Evolutionary conservation across 371 early-diverging fungal species (phyloP), one percentile per base, ranked within the genome.

Genomic region (Chytridiales sp.): DNA sequence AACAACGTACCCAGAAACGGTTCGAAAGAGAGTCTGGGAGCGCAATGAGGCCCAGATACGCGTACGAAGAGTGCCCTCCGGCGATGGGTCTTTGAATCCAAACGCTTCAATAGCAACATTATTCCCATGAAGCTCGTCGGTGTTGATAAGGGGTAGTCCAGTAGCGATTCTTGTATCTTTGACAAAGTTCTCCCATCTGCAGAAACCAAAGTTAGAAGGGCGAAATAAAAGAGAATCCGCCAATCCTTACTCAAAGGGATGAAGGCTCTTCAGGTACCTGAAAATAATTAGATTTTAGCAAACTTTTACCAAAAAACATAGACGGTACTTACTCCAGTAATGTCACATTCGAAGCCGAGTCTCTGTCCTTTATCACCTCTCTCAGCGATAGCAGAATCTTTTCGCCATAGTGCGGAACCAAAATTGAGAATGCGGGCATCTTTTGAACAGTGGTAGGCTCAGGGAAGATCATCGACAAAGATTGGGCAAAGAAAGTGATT

Each of bases 21-120:
- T 93, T 36, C 93, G 88, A 60, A 87, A 93, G 47, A 94, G 74
- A 0, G 94, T 94, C 70, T 93, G 92, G 17, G 91, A 87, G 27
- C 92, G 84, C 6, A 92, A 74, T 0, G 92, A 92, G 1, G 93
- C 92, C 92, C 93, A 94, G 29, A 92, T 90, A 30, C 93, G 87
- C 4, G 91, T 92, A 40, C 92, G 85, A 31, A 92, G 77, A 0
- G 87, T 87, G 57, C 85, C 91, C 70, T 91, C 89, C 1, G 91
- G 88, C 1, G 87, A 83, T 9, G 89, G 85, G 6, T 86, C 83
- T 67, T 88, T 50, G 56, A 62, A 53, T 43, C 67, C 70, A 49
- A 56, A 46, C 52, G 50, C 66, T 4, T 42, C 13, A 30, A 57
- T 38, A 39, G 55, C 27, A 39, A 62, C 56, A 53, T 61, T 36